Evolutionary conservation across 2,329 filamentous ascomycete genomes (phyloP).

Genomic region (Ophiosphaerella herpotricha): DNA sequence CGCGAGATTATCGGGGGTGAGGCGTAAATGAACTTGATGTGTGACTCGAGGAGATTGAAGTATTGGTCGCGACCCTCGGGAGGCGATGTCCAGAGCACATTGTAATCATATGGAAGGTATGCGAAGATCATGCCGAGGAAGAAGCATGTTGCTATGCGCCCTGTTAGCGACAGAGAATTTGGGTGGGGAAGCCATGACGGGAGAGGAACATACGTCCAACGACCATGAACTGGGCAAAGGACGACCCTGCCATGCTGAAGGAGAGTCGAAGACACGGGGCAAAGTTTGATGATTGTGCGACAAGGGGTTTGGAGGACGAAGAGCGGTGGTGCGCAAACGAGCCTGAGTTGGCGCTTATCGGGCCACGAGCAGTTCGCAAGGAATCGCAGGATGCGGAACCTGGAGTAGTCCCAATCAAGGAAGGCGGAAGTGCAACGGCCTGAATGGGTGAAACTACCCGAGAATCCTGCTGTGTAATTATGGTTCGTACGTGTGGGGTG

Average conservation of each 20-base stretch:
- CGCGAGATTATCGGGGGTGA: slow-evolving; percentile 90
- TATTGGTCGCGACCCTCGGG: slow-evolving; percentile 65
- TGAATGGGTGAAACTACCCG: slow-evolving; percentile 3
- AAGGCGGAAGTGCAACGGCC: slow-evolving; percentile 28
- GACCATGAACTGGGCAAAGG: slow-evolving; percentile 96
- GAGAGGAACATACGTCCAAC: slow-evolving; percentile 75
- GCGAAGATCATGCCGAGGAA: slow-evolving; percentile 98
- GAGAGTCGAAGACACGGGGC: background rate
- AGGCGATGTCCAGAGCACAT: slow-evolving; percentile 78
- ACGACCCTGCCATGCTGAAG: slow-evolving; percentile 48
- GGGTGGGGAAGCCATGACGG: slow-evolving; percentile 1
- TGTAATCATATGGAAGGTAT: slow-evolving; percentile 93
- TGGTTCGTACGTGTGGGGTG: background rate
- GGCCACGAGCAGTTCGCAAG: slow-evolving; percentile 11
- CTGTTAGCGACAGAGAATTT: slow-evolving; percentile 1
- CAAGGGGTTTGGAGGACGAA: slow-evolving; percentile 1
- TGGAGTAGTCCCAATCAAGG: slow-evolving; percentile 31
- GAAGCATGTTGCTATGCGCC: slow-evolving; percentile 72
- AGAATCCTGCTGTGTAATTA: background rate
- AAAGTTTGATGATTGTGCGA: slow-evolving; percentile 9
- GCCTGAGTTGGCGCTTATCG: slow-evolving; percentile 28
- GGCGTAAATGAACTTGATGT: slow-evolving; percentile 88
- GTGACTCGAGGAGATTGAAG: slow-evolving; percentile 83
- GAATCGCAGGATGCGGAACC: slow-evolving; percentile 17
- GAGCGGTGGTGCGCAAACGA: slow-evolving; percentile 8